These are phyloP conservation scores for Clonostachys sp. DNA, from an alignment of 2,329 filamentous ascomycete species.

Conservation along the genomic window DNA sequence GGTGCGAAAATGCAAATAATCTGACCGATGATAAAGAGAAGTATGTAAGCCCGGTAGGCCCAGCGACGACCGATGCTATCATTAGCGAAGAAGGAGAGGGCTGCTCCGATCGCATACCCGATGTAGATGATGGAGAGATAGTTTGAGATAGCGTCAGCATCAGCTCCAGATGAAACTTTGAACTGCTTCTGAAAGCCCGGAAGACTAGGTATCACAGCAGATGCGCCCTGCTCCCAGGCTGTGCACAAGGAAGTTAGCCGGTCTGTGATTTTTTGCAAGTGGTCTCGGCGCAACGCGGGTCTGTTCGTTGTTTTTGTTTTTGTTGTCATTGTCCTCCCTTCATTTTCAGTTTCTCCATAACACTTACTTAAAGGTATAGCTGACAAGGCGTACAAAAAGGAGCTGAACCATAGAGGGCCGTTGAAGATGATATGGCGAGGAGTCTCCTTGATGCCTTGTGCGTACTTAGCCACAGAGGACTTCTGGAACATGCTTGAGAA, in stretches of 20 bases:
- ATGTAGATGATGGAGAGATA: conserved; percentile 28
- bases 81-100: conserved; percentile 27
- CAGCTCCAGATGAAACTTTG: conserved; percentile 8
- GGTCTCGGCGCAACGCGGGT: too few species aligned
- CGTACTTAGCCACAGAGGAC: too few species aligned
- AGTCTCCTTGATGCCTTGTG: too few species aligned
- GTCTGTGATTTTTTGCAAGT: too few species aligned
- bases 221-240: conserved; percentile 11
- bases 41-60: conserved; percentile 29
- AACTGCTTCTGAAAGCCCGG: conserved; percentile 27
- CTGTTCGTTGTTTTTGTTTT: too few species aligned
- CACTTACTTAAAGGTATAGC: too few species aligned
- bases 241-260: background rate
- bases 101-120: conserved; percentile 10
- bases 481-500: too few species aligned
- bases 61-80: conserved; percentile 31
- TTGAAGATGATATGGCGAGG: too few species aligned
- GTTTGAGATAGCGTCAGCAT: conserved; percentile 14
- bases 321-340: too few species aligned
- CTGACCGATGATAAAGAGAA: conserved; percentile 24
- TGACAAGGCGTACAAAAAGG: too few species aligned
- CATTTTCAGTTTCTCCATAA: too few species aligned
- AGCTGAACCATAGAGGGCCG: too few species aligned
- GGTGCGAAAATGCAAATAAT: conserved; percentile 19
- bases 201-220: conserved; percentile 20